Conservation (phyloP, 169 alveolate species). For the Plasmodium gaboni region DNA sequence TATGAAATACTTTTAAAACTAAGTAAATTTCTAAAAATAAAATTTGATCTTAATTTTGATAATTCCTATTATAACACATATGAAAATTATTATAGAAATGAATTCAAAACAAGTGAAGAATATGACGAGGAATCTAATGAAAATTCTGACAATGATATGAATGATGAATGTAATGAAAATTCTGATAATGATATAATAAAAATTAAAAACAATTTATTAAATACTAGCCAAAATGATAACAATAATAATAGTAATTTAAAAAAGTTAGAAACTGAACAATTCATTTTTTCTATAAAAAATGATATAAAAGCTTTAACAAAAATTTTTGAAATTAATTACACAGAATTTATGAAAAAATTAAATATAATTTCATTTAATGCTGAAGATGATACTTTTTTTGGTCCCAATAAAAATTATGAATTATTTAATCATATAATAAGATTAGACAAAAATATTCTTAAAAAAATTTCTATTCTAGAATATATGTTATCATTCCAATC, state of each 20-base stretch:
- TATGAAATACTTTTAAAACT: conserved; percentile 43
- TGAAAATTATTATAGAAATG: conserved; percentile 13
- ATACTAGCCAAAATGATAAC: conserved; percentile 5
- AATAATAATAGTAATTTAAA: conserved; percentile 1
- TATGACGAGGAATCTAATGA: conserved; percentile 22
- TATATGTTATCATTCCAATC: conserved; percentile 54
- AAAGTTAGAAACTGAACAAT: conserved; percentile 37
- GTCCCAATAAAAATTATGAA: conserved; percentile 53
- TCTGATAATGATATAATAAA: conserved; percentile 34
- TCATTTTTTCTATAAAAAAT: conserved; percentile 52
- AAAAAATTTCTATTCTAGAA: conserved; percentile 51
- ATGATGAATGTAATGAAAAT: background rate
- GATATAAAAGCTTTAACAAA: conserved; percentile 54
- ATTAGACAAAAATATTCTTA: conserved; percentile 63
- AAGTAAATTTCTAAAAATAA: conserved; percentile 50
- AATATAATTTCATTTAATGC: conserved; percentile 69
- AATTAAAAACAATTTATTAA: conserved; percentile 30
- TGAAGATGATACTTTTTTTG: conserved; percentile 58
- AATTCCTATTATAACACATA: conserved; percentile 34
- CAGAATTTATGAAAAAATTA: conserved; percentile 69
- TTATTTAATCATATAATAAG: conserved; percentile 61
- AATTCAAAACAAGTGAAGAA: background rate
- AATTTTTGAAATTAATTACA: conserved; percentile 53
- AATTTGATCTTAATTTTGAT: conserved; percentile 68
- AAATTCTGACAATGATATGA: background rate